phyloP scores from a whole-genome alignment of 257 asterid genomes.

The Capsicum rhomboideum region DNA sequence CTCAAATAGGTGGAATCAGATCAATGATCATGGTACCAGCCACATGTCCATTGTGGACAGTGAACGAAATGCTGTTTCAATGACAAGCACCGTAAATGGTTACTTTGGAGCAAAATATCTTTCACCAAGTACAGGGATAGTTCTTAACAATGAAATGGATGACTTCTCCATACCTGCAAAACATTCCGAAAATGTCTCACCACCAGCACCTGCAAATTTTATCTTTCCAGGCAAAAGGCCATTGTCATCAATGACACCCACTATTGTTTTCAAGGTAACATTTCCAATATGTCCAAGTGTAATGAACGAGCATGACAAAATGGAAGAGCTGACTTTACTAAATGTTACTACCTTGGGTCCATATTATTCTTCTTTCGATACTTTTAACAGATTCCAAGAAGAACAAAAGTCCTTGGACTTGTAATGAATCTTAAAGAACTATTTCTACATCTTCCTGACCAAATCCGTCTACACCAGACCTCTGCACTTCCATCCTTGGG shows the following conservation, averaged over 20 bases:
- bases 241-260: constrained; percentile 68
- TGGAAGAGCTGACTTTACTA: background rate
- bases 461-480: background rate
- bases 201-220: constrained; percentile 60
- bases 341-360: background rate
- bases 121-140: constrained; percentile 53
- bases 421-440: background rate
- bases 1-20: constrained; percentile 51
- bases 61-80: constrained; percentile 56
- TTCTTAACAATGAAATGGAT: constrained; percentile 80
- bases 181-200: constrained; percentile 12
- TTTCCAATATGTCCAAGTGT: background rate
- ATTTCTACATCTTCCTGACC: background rate
- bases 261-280: constrained; percentile 49
- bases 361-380: background rate
- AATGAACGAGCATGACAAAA: too few species aligned
- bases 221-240: constrained; percentile 62
- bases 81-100: constrained; percentile 49
- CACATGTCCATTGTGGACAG: constrained; percentile 59
- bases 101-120: constrained; percentile 49
- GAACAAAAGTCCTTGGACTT: background rate
- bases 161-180: constrained; percentile 54
- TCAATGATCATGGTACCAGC: constrained; percentile 63
- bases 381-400: background rate
- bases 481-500: background rate